Percentiles rank a stretch among this genome's conserved stretches.
Conservation (phyloP, 1,284 basidiomycete genomes). For the Vanrija pseudolonga region DNA sequence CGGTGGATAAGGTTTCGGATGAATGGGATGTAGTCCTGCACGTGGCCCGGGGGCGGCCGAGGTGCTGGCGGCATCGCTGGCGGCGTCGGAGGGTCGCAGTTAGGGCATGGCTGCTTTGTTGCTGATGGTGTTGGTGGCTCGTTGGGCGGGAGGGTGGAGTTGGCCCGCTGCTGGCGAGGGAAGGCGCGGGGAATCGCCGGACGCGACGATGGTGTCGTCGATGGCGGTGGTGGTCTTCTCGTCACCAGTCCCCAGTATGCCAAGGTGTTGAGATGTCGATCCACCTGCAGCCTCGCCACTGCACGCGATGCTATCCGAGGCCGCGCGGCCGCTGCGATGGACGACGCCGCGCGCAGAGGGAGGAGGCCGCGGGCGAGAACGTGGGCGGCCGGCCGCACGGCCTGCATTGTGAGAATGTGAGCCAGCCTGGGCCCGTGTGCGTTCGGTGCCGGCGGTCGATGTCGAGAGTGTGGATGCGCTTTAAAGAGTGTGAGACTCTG, state of each 20-base stretch:
- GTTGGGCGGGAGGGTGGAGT: too few species aligned
- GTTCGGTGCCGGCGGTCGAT: too few species aligned
- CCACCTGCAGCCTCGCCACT: too few species aligned
- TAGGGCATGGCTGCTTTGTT: neutral
- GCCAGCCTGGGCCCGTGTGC: too few species aligned
- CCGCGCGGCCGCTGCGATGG: neutral
- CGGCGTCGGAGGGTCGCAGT: slow-evolving; percentile 1
- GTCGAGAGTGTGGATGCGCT: neutral
- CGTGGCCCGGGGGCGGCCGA: slow-evolving; percentile 11
- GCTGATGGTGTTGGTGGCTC: neutral
- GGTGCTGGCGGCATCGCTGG: slow-evolving; percentile 10
- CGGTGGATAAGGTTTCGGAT: slow-evolving; percentile 61
- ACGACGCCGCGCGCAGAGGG: slow-evolving; percentile 3
- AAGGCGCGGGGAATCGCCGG: too few species aligned
- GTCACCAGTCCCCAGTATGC: too few species aligned
- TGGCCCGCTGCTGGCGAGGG: too few species aligned
- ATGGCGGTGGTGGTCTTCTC: neutral
- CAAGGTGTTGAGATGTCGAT: neutral
- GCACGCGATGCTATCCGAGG: too few species aligned
- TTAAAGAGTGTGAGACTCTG: neutral
- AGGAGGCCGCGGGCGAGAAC: neutral
- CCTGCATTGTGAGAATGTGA: neutral
- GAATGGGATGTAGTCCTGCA: slow-evolving; percentile 68
- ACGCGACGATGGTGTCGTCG: neutral
- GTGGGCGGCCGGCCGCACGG: neutral